A percentile compares a stretch with the other conserved stretches of the same genome.
Conservation (phyloP, 2,329 filamentous ascomycete species). For the Cyphellophora europaea region DNA sequence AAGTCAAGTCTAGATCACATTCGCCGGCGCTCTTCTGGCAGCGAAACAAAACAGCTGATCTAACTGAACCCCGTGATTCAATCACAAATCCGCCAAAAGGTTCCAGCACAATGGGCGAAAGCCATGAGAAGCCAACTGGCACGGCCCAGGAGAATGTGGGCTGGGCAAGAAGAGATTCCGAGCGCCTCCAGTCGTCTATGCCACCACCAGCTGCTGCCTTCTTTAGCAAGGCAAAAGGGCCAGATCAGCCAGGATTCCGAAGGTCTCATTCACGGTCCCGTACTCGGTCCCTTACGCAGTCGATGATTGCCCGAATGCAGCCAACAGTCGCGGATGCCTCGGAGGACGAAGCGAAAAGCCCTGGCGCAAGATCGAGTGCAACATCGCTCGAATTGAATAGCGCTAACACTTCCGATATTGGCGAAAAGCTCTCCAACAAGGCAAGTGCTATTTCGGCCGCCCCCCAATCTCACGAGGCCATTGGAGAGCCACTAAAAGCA, state of each 20-base stretch:
- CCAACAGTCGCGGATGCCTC: slow-evolving; percentile 13
- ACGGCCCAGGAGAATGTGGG: too few species aligned
- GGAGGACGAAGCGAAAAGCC: slow-evolving; percentile 6
- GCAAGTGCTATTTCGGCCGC: too few species aligned
- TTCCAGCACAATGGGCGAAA: too few species aligned
- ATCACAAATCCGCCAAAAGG: too few species aligned
- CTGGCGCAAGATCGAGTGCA: not conserved
- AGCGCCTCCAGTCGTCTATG: too few species aligned
- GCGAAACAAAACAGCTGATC: not conserved
- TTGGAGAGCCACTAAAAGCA: too few species aligned
- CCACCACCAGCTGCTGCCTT: too few species aligned
- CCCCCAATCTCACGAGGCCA: too few species aligned
- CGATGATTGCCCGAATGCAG: slow-evolving; percentile 7
- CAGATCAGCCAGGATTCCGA: too few species aligned
- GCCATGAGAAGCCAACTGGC: too few species aligned
- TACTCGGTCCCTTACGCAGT: not conserved
- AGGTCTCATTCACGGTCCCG: not conserved
- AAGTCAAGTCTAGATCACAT: slow-evolving; percentile 1
- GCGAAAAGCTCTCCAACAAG: not conserved
- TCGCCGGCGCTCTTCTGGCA: slow-evolving; percentile 2
- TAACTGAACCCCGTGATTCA: not conserved
- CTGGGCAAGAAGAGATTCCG: too few species aligned
- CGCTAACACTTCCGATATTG: slow-evolving; percentile 22
- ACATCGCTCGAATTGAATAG: slow-evolving; percentile 11
- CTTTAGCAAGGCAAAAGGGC: too few species aligned